A percentile compares a stretch with the other conserved stretches of the same genome.
phyloP scores from a whole-genome alignment of 495 filamentous ascomycete genomes.

The Penicillium goetzii region DNA sequence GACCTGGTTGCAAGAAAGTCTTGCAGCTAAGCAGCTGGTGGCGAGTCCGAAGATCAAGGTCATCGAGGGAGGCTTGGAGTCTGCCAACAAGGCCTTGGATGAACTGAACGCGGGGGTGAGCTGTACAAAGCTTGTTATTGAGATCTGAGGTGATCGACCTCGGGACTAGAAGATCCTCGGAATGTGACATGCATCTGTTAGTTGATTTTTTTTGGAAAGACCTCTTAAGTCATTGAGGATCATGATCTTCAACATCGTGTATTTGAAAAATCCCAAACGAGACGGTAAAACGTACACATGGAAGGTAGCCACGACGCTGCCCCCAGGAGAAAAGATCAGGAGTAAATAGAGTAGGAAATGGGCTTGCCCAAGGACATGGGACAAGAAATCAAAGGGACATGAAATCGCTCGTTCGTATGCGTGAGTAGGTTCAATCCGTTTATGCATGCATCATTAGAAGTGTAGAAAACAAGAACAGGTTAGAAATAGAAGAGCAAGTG shows the following conservation, averaged over 20 bases:
- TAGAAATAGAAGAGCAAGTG: constrained; percentile 2
- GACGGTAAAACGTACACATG: neutral
- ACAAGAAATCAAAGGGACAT: neutral
- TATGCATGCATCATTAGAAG: constrained; percentile 13
- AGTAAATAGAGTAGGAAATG: constrained; percentile 1
- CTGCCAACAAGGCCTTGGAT: constrained; percentile 25
- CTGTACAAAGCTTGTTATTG: constrained; percentile 26
- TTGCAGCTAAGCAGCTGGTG: constrained; percentile 17
- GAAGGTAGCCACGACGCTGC: neutral
- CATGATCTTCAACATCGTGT: neutral
- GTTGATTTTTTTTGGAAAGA: neutral
- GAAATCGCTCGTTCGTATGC: constrained; percentile 30
- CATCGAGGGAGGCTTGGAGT: constrained; percentile 22
- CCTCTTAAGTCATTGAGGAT: neutral
- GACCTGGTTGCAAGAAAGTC: constrained; percentile 19
- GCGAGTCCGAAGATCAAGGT: constrained; percentile 28
- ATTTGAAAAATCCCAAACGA: neutral
- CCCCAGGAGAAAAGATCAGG: neutral
- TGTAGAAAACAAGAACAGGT: constrained; percentile 10
- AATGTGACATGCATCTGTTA: neutral
- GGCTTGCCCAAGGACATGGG: neutral
- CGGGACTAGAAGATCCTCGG: neutral
- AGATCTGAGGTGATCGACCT: constrained; percentile 2
- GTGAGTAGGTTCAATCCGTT: constrained; percentile 30
- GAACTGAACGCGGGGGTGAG: constrained; percentile 27